Percentiles rank a stretch among this genome's conserved stretches.
phyloP scores from a whole-genome alignment of 768 basidiomycete species.

The Sporobolomyces phaffii region DNA sequence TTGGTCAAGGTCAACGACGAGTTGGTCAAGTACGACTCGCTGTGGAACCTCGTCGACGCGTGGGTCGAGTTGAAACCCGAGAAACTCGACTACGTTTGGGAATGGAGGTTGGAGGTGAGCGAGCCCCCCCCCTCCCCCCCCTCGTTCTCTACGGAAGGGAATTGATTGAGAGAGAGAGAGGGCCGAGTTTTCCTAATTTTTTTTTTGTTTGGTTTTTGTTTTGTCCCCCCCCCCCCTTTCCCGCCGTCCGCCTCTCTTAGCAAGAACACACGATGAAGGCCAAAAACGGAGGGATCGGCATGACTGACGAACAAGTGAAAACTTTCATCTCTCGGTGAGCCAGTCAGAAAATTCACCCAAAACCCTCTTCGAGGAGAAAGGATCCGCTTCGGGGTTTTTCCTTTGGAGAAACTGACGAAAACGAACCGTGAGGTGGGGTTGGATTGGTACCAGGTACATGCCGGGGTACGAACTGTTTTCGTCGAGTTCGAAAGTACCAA shows the following conservation, averaged over 20 bases:
- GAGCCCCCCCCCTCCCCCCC: too few relatives aligned
- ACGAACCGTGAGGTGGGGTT: too few relatives aligned
- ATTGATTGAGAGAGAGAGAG: too few relatives aligned
- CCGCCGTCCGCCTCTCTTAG: too few relatives aligned
- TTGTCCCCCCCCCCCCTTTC: too few relatives aligned
- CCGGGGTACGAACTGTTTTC: slow-evolving; percentile 78
- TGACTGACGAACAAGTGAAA: slow-evolving; percentile 75
- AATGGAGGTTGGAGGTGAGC: slow-evolving; percentile 61
- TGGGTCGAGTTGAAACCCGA: slow-evolving; percentile 64
- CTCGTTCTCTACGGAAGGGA: too few relatives aligned
- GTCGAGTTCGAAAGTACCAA: background rate
- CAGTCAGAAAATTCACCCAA: too few relatives aligned
- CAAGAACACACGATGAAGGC: slow-evolving; percentile 88
- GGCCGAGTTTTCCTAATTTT: too few relatives aligned
- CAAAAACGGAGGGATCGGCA: slow-evolving; percentile 74
- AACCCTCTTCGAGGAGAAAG: too few relatives aligned
- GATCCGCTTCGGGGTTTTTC: too few relatives aligned
- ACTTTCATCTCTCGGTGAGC: slow-evolving; percentile 47
- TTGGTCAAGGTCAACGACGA: slow-evolving; percentile 61
- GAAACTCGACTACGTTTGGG: slow-evolving; percentile 58
- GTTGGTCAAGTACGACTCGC: slow-evolving; percentile 56
- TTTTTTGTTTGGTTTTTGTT: too few relatives aligned
- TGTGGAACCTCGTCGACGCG: slow-evolving; percentile 67
- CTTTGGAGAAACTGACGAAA: too few relatives aligned
- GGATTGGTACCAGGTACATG: slow-evolving; percentile 68